Percentiles rank a stretch among this genome's conserved stretches.
Conservation (phyloP, 148 eudicot genomes). For the Rhododendron griersonianum region DNA sequence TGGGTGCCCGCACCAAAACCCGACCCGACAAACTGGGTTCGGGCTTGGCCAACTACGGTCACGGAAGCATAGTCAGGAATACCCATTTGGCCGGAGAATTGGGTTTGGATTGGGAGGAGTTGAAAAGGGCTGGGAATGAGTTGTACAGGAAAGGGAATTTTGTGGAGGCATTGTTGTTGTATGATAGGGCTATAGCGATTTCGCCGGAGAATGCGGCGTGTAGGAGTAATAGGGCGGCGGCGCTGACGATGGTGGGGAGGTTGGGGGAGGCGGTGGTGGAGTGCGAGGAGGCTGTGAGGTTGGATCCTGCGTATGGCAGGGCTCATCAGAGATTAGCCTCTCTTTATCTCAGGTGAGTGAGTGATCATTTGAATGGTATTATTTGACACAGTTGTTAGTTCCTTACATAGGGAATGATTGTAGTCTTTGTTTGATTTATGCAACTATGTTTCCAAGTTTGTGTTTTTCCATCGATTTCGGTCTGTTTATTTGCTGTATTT, state of each 20-base stretch:
- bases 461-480: not conserved
- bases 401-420: not conserved
- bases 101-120: constrained; percentile 28
- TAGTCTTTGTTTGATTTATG: not conserved
- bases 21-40: constrained; percentile 22
- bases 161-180: constrained; percentile 28
- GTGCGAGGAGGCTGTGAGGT: constrained; percentile 38
- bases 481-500: too few relatives aligned
- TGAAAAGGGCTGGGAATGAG: constrained; percentile 42
- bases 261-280: constrained; percentile 38
- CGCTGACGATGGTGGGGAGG: constrained; percentile 39
- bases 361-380: not conserved
- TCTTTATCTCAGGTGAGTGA: constrained; percentile 34
- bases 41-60: constrained; percentile 40
- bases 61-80: constrained; percentile 37
- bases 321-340: constrained; percentile 47
- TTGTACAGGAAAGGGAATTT: constrained; percentile 35
- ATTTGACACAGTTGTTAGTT: not conserved
- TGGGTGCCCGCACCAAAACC: constrained; percentile 5
- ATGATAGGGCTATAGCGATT: constrained; percentile 35
- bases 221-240: constrained; percentile 39
- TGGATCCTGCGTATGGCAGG: constrained; percentile 29
- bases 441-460: not conserved
- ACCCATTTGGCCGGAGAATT: constrained; percentile 3
- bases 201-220: constrained; percentile 38